A percentile compares a stretch with the other conserved stretches of the same genome.
Conservation (phyloP, 768 basidiomycete species). For the Strobilomyces dryophilus region DNA sequence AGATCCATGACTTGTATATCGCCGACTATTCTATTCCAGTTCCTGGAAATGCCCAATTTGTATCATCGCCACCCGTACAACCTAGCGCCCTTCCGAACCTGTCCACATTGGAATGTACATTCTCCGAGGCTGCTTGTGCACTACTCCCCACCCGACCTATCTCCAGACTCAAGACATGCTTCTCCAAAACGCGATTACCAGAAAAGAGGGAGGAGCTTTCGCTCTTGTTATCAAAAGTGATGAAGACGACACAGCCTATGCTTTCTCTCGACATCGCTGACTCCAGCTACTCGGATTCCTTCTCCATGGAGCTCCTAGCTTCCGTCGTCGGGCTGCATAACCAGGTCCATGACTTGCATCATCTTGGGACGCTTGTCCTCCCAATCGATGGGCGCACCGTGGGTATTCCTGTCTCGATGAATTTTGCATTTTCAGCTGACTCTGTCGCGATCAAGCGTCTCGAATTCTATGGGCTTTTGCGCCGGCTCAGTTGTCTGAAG, state of each 20-base stretch:
- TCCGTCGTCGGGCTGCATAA: conserved; percentile 35
- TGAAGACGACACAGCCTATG: conserved; percentile 40
- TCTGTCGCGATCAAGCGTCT: conserved; percentile 43
- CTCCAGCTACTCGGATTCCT: conserved; percentile 50
- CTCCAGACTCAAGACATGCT: conserved; percentile 63
- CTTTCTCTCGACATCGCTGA: conserved; percentile 61
- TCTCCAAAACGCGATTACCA: conserved; percentile 45
- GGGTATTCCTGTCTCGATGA: conserved; percentile 17
- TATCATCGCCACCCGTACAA: conserved; percentile 19
- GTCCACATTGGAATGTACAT: conserved; percentile 60
- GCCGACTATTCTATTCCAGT: conserved; percentile 29
- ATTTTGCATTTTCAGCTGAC: background rate
- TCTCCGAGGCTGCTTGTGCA: conserved; percentile 56
- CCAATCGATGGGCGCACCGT: conserved; percentile 43
- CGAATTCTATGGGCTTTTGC: conserved; percentile 55
- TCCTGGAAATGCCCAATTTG: conserved; percentile 1
- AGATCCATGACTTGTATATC: conserved; percentile 30
- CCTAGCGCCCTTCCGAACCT: conserved; percentile 44
- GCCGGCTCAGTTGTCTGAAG: conserved; percentile 46
- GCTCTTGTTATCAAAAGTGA: conserved; percentile 44
- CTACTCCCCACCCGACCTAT: conserved; percentile 57
- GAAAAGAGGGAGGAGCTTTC: conserved; percentile 54
- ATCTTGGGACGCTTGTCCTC: conserved; percentile 61
- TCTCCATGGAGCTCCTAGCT: conserved; percentile 50
- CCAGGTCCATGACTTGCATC: conserved; percentile 41